Evolutionary conservation across 2,329 filamentous ascomycete genomes (phyloP).

Genomic region (Fusarium virguliforme): DNA sequence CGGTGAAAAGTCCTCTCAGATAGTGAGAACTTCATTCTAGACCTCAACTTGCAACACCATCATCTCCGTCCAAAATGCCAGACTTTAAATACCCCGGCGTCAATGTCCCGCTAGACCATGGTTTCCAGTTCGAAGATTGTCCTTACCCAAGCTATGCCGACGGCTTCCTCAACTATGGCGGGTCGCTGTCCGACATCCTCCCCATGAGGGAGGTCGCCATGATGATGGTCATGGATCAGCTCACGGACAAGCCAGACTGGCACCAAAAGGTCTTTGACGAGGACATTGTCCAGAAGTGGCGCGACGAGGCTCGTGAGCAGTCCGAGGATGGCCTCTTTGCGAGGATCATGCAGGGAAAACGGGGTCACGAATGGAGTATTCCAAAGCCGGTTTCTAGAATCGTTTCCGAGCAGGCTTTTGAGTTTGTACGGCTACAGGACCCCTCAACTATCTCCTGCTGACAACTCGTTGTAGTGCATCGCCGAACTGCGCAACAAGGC

Average conservation of each 20-base stretch:
- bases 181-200: not conserved
- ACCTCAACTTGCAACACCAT: not conserved
- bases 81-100: not conserved
- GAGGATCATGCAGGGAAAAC: conserved; percentile 1
- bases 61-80: not conserved
- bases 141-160: not conserved
- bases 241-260: conserved; percentile 49
- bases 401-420: conserved; percentile 4
- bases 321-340: conserved; percentile 12
- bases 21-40: not conserved
- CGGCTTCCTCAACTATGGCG: not conserved
- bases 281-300: conserved; percentile 19
- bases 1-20: not conserved
- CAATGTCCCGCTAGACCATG: not conserved
- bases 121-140: no score
- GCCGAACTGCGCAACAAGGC: conserved; percentile 13
- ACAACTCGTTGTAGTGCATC: not conserved
- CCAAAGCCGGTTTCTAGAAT: conserved; percentile 8
- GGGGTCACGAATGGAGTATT: not conserved
- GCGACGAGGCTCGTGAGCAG: conserved; percentile 12
- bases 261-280: conserved; percentile 42
- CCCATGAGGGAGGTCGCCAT: conserved; percentile 41
- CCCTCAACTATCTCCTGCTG: no score
- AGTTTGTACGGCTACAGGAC: conserved; percentile 1
- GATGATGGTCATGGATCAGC: conserved; percentile 46